These are phyloP conservation scores for Tulasnella sp. DNA, from an alignment of 768 basidiomycete genomes.

Conservation along the genomic window DNA sequence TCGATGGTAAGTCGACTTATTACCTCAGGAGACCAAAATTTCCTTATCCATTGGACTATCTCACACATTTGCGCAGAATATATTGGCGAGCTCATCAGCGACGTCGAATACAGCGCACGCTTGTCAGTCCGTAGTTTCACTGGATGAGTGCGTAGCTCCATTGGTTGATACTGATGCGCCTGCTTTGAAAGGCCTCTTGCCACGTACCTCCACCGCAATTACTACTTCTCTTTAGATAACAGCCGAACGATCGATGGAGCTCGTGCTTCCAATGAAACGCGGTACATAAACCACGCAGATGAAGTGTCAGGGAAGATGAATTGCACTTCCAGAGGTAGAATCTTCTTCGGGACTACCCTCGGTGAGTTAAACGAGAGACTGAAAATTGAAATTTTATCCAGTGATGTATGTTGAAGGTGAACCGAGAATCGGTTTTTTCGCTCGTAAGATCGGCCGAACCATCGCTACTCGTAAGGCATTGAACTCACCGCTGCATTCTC, in stretches of 20 bases:
- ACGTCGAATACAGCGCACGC: constrained; percentile 18
- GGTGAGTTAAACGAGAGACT: not conserved
- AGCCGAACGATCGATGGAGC: constrained; percentile 42
- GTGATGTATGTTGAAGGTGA: constrained; percentile 54
- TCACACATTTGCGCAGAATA: constrained; percentile 40
- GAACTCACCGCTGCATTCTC: not conserved
- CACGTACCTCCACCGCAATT: constrained; percentile 42
- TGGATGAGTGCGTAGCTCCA: not conserved
- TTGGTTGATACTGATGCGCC: not conserved
- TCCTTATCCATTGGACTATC: too few species aligned
- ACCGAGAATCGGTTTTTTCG: constrained; percentile 53
- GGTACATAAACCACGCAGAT: constrained; percentile 54
- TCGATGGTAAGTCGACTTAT: constrained; percentile 37
- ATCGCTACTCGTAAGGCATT: not conserved
- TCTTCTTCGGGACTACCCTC: not conserved
- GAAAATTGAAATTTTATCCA: constrained; percentile 20
- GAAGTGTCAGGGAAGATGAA: constrained; percentile 28
- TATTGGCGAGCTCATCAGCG: constrained; percentile 47
- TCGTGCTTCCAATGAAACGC: constrained; percentile 47
- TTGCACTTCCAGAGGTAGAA: constrained; percentile 30
- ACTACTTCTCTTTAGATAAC: constrained; percentile 46
- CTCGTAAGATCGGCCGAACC: constrained; percentile 32
- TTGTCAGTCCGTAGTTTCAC: not conserved
- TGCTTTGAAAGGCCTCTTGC: not conserved
- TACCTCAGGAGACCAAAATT: too few species aligned